phyloP scores from a whole-genome alignment of 2,329 filamentous ascomycete species.

The Domatiomyces globalis region DNA sequence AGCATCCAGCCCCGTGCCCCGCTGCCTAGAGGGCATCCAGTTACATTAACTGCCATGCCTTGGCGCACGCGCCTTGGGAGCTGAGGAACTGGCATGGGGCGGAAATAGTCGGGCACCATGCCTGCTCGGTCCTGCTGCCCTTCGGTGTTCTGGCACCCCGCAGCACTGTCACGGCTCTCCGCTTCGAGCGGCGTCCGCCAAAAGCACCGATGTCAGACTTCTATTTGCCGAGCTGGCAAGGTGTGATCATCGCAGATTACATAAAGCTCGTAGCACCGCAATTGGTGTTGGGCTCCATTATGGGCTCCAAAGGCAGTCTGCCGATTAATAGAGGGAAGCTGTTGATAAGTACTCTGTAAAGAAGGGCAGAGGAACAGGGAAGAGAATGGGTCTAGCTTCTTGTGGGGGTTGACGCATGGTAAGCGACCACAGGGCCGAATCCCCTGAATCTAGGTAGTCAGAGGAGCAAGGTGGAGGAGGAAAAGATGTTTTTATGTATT shows the following conservation, averaged over 20 bases:
- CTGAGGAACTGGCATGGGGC: neutral
- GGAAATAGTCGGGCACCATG: neutral
- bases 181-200: too few species aligned
- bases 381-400: neutral
- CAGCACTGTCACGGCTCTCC: too few species aligned
- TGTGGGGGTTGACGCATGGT: neutral
- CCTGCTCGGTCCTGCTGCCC: neutral
- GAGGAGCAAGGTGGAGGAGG: neutral
- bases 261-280: too few species aligned
- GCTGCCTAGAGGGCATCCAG: neutral
- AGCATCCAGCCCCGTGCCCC: neutral
- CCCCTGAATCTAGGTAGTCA: neutral
- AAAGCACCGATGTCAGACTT: too few species aligned
- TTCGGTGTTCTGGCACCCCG: too few species aligned
- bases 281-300: too few species aligned
- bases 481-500: neutral
- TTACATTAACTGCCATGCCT: neutral
- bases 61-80: neutral
- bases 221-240: too few species aligned
- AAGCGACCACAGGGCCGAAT: neutral
- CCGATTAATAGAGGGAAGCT: too few species aligned
- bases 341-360: neutral
- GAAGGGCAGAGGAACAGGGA: neutral
- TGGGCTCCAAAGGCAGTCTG: too few species aligned
- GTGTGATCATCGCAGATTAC: too few species aligned